Conservation (phyloP, 1,284 basidiomycete genomes). For the Ceratobasidium sp. region DNA sequence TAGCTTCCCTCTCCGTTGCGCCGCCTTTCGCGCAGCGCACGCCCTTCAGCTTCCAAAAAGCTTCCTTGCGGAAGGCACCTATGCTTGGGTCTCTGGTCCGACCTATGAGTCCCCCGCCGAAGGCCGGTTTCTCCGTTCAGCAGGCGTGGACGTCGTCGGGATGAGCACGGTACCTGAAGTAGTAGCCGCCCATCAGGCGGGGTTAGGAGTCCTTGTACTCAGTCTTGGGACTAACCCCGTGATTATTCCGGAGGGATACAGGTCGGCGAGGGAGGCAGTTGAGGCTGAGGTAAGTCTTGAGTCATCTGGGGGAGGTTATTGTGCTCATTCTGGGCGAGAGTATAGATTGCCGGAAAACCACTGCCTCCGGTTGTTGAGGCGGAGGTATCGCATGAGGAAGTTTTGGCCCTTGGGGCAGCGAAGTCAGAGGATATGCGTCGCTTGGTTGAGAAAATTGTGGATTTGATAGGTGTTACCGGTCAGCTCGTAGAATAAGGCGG, state of each 20-base stretch:
- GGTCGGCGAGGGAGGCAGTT: slow-evolving; percentile 80
- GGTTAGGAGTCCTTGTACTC: slow-evolving; percentile 79
- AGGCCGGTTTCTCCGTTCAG: slow-evolving; percentile 77
- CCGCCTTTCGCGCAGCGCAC: slow-evolving; percentile 78
- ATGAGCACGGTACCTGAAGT: slow-evolving; percentile 95
- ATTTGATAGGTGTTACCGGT: slow-evolving; percentile 54
- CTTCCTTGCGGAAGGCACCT: slow-evolving; percentile 79
- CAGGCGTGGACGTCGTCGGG: slow-evolving; percentile 86
- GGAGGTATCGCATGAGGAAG: slow-evolving; percentile 85
- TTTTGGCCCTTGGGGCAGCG: slow-evolving; percentile 75
- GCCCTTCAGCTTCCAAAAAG: slow-evolving; percentile 64
- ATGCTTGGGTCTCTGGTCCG: slow-evolving; percentile 88
- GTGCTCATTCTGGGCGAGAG: slow-evolving; percentile 35
- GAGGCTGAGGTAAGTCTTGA: slow-evolving; percentile 73
- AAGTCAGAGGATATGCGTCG: slow-evolving; percentile 79
- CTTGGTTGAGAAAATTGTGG: slow-evolving; percentile 75
- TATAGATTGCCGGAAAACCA: slow-evolving; percentile 72
- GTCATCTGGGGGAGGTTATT: neutral
- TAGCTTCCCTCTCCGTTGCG: slow-evolving; percentile 74
- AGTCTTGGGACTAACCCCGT: slow-evolving; percentile 88
- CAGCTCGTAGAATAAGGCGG: slow-evolving; percentile 21
- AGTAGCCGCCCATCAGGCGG: slow-evolving; percentile 81
- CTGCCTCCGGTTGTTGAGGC: slow-evolving; percentile 62
- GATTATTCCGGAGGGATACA: slow-evolving; percentile 77
- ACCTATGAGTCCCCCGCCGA: slow-evolving; percentile 89